Evolutionary conservation across 164 flowering plant species (phyloP).

Genomic region (Piper longum): DNA sequence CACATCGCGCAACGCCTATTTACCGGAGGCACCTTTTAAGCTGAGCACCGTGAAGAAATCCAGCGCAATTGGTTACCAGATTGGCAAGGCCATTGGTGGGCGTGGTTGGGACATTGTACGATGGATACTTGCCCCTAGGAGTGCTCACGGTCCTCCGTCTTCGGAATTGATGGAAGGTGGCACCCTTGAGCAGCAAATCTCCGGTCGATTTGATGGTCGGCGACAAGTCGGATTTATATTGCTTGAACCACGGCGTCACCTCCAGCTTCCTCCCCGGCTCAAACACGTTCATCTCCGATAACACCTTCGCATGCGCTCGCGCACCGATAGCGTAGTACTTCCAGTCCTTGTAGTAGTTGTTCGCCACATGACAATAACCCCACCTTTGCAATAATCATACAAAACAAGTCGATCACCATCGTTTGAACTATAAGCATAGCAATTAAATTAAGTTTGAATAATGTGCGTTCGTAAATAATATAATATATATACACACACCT

Average conservation of each 20-base stretch:
- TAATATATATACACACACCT: slow-evolving; percentile 4
- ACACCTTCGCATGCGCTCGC: slow-evolving; percentile 16
- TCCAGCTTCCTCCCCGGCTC: slow-evolving; percentile 15
- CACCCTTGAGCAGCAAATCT: slow-evolving; percentile 13
- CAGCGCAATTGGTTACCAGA: slow-evolving; percentile 15
- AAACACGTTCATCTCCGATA: slow-evolving; percentile 20
- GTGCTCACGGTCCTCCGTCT: slow-evolving; percentile 1
- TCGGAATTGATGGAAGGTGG: slow-evolving; percentile 19
- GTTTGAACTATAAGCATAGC: background rate
- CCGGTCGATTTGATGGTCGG: slow-evolving; percentile 14
- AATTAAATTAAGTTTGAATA: too few relatives aligned
- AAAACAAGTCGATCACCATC: background rate
- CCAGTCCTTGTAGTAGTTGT: slow-evolving; percentile 22
- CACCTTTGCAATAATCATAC: slow-evolving; percentile 7
- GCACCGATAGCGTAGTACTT: slow-evolving; percentile 19
- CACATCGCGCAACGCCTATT: too few relatives aligned
- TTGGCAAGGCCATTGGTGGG: background rate
- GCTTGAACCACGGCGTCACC: slow-evolving; percentile 20
- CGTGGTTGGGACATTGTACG: slow-evolving; percentile 9
- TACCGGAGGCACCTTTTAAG: slow-evolving; percentile 3
- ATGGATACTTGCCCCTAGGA: slow-evolving; percentile 6
- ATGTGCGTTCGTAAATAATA: too few relatives aligned
- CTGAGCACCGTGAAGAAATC: slow-evolving; percentile 11
- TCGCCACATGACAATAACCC: slow-evolving; percentile 23
- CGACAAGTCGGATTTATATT: slow-evolving; percentile 10